Conservation (phyloP, 2,329 filamentous ascomycete species). For the Fusarium keratoplasticum region DNA sequence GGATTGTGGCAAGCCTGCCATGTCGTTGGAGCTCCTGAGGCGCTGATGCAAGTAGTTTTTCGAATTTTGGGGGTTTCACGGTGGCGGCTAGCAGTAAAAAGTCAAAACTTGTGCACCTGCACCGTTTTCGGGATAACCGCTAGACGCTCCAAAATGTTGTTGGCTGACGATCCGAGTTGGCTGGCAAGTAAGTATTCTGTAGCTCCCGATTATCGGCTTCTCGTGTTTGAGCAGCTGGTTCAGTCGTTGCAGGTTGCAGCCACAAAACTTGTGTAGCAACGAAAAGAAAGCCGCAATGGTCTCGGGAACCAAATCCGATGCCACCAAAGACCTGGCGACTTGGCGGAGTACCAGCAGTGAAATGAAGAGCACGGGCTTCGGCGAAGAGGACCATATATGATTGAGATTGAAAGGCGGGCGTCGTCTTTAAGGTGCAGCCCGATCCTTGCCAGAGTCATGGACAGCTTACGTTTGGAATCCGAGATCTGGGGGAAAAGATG, state of each 20-base stretch:
- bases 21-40: conserved; percentile 2
- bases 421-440: conserved; percentile 31
- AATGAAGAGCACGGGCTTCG: neutral
- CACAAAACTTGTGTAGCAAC: conserved; percentile 12
- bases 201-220: neutral
- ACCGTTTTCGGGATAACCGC: neutral
- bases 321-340: neutral
- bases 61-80: neutral
- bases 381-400: neutral
- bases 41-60: neutral
- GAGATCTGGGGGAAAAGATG: conserved; percentile 38
- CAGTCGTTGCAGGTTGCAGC: conserved; percentile 5
- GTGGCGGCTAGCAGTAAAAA: conserved; percentile 3
- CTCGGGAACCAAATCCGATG: conserved; percentile 9
- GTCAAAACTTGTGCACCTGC: neutral
- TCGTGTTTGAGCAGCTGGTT: conserved; percentile 3
- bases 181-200: neutral
- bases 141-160: neutral
- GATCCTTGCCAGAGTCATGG: conserved; percentile 32
- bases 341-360: neutral
- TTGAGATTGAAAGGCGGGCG: conserved; percentile 12
- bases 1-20: conserved; percentile 32
- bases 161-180: neutral
- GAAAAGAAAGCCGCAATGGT: neutral
- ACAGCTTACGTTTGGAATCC: conserved; percentile 42